Evolutionary conservation across 257 asterid genomes (phyloP).

Genomic region (Rehmannia glutinosa): DNA sequence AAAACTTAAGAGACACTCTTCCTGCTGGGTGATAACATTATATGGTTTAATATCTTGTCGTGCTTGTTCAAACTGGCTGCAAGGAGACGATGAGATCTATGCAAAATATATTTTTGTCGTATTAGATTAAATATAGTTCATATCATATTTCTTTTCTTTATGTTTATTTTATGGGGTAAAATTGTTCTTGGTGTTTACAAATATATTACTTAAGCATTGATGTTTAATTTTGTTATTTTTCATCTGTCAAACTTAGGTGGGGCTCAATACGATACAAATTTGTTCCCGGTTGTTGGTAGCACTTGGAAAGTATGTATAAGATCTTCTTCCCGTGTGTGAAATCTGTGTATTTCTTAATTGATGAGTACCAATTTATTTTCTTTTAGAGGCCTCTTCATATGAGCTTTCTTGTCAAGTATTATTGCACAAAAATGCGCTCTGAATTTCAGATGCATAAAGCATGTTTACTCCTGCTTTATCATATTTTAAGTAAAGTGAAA

Average conservation of each 20-base stretch:
- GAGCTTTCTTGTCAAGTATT: not conserved
- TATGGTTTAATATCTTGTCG: not conserved
- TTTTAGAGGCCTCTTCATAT: not conserved
- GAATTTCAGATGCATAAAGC: constrained; percentile 11
- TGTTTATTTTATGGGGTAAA: not conserved
- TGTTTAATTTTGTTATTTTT: constrained; percentile 8
- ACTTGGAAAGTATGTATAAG: constrained; percentile 65
- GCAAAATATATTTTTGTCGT: not conserved
- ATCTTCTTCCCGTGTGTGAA: constrained; percentile 7
- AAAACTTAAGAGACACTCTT: not conserved
- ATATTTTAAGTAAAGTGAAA: not conserved
- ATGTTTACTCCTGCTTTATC: not conserved
- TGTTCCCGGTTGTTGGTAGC: constrained; percentile 92
- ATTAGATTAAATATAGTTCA: not conserved
- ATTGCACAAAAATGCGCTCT: not conserved
- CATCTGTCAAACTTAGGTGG: constrained; percentile 42
- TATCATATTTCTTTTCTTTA: not conserved
- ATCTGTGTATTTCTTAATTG: not conserved
- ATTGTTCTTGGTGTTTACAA: not conserved
- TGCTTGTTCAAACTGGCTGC: not conserved
- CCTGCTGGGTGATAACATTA: not conserved
- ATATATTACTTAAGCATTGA: not conserved
- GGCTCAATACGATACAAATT: constrained; percentile 55
- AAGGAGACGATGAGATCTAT: constrained; percentile 2
- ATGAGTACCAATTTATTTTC: not conserved